phyloP scores from a whole-genome alignment of 148 eudicot genomes.

The Chenopodium berlandieri region DNA sequence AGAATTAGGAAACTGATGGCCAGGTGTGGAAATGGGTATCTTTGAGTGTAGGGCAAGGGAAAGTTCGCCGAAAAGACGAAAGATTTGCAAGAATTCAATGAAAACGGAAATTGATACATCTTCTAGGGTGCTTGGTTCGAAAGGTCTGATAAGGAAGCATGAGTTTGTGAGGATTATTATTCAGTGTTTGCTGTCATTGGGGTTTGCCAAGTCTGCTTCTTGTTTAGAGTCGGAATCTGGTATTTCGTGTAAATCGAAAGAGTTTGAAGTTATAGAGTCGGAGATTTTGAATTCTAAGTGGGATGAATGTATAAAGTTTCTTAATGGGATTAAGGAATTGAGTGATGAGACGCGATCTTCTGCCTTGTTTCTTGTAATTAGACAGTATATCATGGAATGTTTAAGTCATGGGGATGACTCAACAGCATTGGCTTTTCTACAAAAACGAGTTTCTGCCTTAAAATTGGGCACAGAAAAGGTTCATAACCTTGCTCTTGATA shows the following conservation, averaged over 20 bases:
- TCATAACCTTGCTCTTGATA: constrained; percentile 57
- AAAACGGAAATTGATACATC: constrained; percentile 42
- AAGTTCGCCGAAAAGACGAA: constrained; percentile 32
- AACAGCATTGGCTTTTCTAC: constrained; percentile 52
- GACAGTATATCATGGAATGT: constrained; percentile 62
- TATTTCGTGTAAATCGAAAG: constrained; percentile 46
- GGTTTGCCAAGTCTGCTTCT: constrained; percentile 62
- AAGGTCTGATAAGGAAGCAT: constrained; percentile 60
- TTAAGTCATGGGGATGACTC: constrained; percentile 53
- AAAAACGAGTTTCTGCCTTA: constrained; percentile 51
- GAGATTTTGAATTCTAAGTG: constrained; percentile 52
- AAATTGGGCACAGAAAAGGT: constrained; percentile 57
- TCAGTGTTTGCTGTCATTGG: constrained; percentile 70
- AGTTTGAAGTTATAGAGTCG: constrained; percentile 54
- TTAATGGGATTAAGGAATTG: constrained; percentile 46
- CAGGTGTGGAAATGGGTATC: constrained; percentile 31
- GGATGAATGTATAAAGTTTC: constrained; percentile 56
- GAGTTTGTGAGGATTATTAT: constrained; percentile 76
- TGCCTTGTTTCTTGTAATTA: constrained; percentile 56
- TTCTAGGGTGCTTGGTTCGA: constrained; percentile 43
- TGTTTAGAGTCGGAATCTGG: constrained; percentile 79
- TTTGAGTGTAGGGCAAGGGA: constrained; percentile 27
- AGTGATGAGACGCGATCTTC: constrained; percentile 58
- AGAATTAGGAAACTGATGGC: constrained; percentile 26
- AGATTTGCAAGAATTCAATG: constrained; percentile 26